phyloP scores from a whole-genome alignment of 1,284 basidiomycete species.

The Ceratobasidium sp. region DNA sequence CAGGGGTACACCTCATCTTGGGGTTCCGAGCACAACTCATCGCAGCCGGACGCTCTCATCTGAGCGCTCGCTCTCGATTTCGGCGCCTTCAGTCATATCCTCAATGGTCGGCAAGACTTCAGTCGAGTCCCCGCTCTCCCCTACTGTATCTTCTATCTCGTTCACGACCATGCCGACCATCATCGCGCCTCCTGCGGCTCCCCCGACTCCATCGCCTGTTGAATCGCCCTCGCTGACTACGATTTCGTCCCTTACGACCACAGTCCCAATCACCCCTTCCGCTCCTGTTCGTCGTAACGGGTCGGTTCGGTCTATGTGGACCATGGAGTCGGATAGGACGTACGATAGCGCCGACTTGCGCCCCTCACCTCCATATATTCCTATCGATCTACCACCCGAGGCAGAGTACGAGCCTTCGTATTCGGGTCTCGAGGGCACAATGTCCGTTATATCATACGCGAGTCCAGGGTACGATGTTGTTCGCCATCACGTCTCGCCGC shows the following conservation, averaged over 20 bases:
- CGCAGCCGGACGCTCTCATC: conserved; percentile 35
- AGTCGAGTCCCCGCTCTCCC: conserved; percentile 26
- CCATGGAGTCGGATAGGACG: conserved; percentile 62
- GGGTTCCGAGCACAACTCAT: conserved; percentile 23
- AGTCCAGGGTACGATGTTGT: conserved; percentile 39
- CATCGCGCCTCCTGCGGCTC: conserved; percentile 46
- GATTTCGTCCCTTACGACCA: conserved; percentile 1
- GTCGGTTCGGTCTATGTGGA: conserved; percentile 52
- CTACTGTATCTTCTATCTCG: conserved; percentile 27
- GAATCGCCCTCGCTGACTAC: conserved; percentile 25
- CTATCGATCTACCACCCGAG: conserved; percentile 21
- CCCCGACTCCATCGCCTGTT: conserved; percentile 45
- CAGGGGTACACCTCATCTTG: background rate
- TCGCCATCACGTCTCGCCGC: conserved; percentile 12
- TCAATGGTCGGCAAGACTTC: conserved; percentile 34
- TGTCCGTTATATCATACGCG: conserved; percentile 15
- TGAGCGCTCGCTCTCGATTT: conserved; percentile 6
- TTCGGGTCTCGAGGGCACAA: conserved; percentile 29
- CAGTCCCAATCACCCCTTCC: conserved; percentile 1
- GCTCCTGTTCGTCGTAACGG: background rate
- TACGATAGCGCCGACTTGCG: conserved; percentile 76
- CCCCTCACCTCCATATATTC: conserved; percentile 69
- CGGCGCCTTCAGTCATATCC: conserved; percentile 13
- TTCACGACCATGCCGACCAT: conserved; percentile 45
- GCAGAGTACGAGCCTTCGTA: conserved; percentile 39